Base-by-base conservation (phyloP, 768 basidiomycete genomes). In the Rhodotorula paludigena region DNA sequence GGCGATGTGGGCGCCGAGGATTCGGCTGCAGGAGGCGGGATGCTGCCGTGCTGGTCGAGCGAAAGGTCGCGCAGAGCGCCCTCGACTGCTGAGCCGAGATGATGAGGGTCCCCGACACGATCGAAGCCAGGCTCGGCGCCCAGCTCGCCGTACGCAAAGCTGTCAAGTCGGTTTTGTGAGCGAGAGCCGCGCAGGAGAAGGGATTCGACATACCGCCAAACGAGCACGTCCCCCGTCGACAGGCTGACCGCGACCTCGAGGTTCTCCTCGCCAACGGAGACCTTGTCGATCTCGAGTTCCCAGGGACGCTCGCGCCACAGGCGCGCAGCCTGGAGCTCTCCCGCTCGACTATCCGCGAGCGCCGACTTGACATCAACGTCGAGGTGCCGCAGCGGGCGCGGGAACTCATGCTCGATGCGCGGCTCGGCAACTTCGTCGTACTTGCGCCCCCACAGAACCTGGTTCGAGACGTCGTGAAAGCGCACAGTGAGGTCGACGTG, bases 401-500 rank as follows among this genome's bases (percentile, higher is more conserved):
- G 90, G 73, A 85, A 92, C 63, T 85, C 82, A 23, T 62, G 54
- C 33, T 21, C 16, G 48, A 72, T 38, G 28, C 25, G 25, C 3
- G 63, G 54, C 16, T 63, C 47, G 1, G 57, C 32, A 21, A 20
- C 32, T 8, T 54, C 57, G 7, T 53, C 57, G 1, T 25, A n/a
- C 63, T 62, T 59, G 38, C 28, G 38, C 2, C 81, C 80, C 11
- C 84, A 79, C 6, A 90, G 78, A 4, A 90, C 80, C 36, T 87
- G 86, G 8, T 85, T 82, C 60, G 89, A 89, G 48, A 86, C 77
- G 76, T 94, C 90, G 71, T 85, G 84, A 77, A 92, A 88, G 61
- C 83, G 84, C 28, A 92, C 78, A 9, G 82, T 83, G 28, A 85
- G 79, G 75, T 91, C 86, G 16, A 79, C 78, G 74, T 89, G 85